phyloP scores from a whole-genome alignment of 179 eudicot genomes.

The Vitellaria paradoxa region DNA sequence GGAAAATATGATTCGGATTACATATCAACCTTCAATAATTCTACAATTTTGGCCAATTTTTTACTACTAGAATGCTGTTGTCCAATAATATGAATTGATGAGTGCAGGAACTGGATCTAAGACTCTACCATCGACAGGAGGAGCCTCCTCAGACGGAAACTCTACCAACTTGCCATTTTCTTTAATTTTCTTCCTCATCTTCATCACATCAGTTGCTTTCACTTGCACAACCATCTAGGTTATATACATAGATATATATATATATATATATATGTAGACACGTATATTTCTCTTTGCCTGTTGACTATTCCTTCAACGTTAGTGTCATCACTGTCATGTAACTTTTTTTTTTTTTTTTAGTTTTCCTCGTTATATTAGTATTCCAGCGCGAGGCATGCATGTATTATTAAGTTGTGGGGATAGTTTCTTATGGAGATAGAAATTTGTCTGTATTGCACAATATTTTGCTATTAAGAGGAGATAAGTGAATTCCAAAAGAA shows the following conservation, averaged over 20 bases:
- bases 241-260: no score
- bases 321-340: background rate
- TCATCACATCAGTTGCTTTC: slow-evolving; percentile 9
- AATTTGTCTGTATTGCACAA: no score
- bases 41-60: no score
- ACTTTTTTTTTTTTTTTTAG: background rate
- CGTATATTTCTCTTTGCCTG: background rate
- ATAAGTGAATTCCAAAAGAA: no score
- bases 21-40: background rate
- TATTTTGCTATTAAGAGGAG: no score
- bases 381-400: background rate
- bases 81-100: no score
- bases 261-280: no score
- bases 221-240: background rate
- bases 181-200: slow-evolving; percentile 24
- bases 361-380: background rate
- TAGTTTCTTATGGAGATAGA: background rate
- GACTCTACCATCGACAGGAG: slow-evolving; percentile 22
- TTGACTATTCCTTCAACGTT: background rate
- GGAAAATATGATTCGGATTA: background rate
- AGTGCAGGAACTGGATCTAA: slow-evolving; percentile 31
- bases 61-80: background rate
- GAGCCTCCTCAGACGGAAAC: slow-evolving; percentile 34
- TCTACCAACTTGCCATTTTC: slow-evolving; percentile 19
- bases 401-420: background rate